phyloP scores from a whole-genome alignment of 1,284 basidiomycete species.

The Sporisorium exsertum region DNA sequence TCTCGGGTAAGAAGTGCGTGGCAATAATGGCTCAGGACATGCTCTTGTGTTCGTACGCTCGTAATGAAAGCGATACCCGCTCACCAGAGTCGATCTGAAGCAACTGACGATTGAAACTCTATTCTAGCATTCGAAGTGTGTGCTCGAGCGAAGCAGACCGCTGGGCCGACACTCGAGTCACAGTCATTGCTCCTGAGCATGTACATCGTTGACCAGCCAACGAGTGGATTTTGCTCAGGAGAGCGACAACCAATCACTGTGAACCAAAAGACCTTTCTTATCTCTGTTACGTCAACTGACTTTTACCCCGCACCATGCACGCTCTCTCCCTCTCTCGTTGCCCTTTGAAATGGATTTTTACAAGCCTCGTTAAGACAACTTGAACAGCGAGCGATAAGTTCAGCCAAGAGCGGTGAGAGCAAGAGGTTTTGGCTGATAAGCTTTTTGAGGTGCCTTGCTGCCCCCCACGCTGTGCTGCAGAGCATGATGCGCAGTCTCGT shows the following conservation, averaged over 20 bases:
- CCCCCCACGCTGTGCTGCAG: neutral
- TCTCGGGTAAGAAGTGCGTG: neutral
- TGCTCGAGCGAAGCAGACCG: too few relatives aligned
- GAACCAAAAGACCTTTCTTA: too few relatives aligned
- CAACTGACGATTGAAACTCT: too few relatives aligned
- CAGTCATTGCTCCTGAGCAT: too few relatives aligned
- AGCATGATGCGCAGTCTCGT: neutral
- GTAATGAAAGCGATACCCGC: too few relatives aligned
- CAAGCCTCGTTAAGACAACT: neutral
- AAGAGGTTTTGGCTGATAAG: neutral
- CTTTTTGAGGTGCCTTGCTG: neutral
- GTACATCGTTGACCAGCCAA: too few relatives aligned
- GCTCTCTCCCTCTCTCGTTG: neutral
- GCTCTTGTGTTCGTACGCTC: neutral
- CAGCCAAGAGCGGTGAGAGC: neutral
- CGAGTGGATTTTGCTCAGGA: too few relatives aligned
- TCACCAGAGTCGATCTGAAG: too few relatives aligned
- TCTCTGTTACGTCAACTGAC: too few relatives aligned
- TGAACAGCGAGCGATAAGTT: neutral
- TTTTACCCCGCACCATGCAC: slow-evolving; percentile 3
- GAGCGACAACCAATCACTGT: too few relatives aligned
- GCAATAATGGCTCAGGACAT: neutral
- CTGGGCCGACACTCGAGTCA: too few relatives aligned
- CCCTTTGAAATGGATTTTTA: neutral
- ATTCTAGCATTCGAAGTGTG: too few relatives aligned